Evolutionary conservation across 2,329 filamentous ascomycete species (phyloP), one percentile per base, ranked within the genome.

Genomic region (Colletotrichum sp.): DNA sequence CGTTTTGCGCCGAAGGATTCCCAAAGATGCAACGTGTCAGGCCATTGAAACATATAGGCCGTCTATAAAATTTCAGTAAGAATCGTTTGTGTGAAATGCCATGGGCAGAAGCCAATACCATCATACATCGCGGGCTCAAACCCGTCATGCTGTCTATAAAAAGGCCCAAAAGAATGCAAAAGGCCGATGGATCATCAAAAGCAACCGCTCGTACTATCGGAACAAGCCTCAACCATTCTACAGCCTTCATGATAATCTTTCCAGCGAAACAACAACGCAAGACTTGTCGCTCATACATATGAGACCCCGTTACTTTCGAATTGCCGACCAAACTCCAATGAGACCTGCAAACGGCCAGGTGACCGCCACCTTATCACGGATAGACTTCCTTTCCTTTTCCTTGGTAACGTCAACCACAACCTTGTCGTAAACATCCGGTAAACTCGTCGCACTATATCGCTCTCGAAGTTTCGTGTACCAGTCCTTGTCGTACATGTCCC

Each of bases 351-450:
- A 60, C 6, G 77, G 77, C 77, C 77, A 78, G 10, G 66, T 26
- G 8, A 78, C 71, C 6, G 77, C 77, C n/a, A 77, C 16, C 68
- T 44, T 77, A 7, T 69, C 70, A 3, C 30, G 21, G 3, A 77
- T 5, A 2, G 69, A 70, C 68, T 62, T 65, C 18, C 15, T 52
- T 36, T 57, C 69, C 7, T 66, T 39, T 6, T 77, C 76, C 32
- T 57, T 64, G 30, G 44, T 60, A 9, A 71, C 65, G 26, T 77
- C 75, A 21, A 90, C 89, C 79, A 89, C 90, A 28, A 94, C 91
- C 84, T 95, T 95, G 79, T 95, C 92, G 77, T 92, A 94, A 3
- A 94, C 92, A 34, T 86, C 92, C 1, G 92, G 92, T 77, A 95
- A 80, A 64, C 90, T 88, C 2, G 85, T 84, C 0, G 93, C 93